phyloP scores from a whole-genome alignment of 2,329 filamentous ascomycete genomes.

The Plectosphaerella sp. region DNA sequence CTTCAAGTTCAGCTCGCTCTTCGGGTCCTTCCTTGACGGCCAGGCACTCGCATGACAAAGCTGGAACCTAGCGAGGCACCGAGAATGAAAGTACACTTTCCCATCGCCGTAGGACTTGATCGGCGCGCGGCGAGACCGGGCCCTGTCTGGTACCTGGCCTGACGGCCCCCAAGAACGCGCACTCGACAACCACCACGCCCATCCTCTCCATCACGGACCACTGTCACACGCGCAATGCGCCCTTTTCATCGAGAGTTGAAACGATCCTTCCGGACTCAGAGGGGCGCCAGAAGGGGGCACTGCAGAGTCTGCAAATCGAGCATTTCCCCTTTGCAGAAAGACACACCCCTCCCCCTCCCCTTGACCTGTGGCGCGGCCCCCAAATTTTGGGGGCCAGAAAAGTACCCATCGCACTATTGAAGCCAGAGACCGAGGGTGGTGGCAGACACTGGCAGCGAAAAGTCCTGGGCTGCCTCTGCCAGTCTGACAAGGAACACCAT shows the following conservation, averaged over 20 bases:
- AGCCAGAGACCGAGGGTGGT: no score
- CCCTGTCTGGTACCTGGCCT: not conserved
- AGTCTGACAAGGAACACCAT: no score
- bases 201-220: no score
- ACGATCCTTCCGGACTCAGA: not conserved
- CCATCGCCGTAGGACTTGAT: not conserved
- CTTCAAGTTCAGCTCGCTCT: no score
- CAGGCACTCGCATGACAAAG: no score
- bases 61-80: not conserved
- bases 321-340: not conserved
- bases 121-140: not conserved
- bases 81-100: not conserved
- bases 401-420: no score
- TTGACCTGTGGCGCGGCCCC: not conserved
- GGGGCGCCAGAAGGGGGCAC: no score
- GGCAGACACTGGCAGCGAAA: no score
- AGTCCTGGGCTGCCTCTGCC: no score
- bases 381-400: not conserved
- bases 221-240: not conserved
- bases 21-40: no score
- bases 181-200: not conserved
- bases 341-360: not conserved
- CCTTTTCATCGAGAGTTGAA: not conserved
- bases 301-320: not conserved
- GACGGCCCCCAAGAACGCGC: not conserved